phyloP scores from a whole-genome alignment of 371 early-diverging fungal species.

The Mortierella sp. region DNA sequence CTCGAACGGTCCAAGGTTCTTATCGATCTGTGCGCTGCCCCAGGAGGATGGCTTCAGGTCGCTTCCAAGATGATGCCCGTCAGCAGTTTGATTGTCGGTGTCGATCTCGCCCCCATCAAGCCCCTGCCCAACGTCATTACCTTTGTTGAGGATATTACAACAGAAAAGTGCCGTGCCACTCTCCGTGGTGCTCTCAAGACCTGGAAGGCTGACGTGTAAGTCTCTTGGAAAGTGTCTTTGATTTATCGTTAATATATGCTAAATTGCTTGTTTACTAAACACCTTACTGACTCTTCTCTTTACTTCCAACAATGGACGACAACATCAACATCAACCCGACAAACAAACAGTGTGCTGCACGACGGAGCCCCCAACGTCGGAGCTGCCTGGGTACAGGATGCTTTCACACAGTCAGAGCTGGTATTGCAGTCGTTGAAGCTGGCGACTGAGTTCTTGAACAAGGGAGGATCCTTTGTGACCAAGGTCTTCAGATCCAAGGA shows the following conservation, averaged over 20 bases:
- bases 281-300: background rate
- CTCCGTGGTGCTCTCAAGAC: conserved; percentile 93
- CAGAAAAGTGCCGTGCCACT: conserved; percentile 91
- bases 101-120: conserved; percentile 99
- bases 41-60: conserved; percentile 99
- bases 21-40: conserved; percentile 99
- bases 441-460: conserved; percentile 95
- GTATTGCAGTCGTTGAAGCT: conserved; percentile 96
- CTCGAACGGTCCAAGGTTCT: conserved; percentile 91
- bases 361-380: conserved; percentile 99
- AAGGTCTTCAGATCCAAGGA: conserved; percentile 99
- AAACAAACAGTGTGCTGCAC: conserved; percentile 87
- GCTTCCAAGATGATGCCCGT: conserved; percentile 98
- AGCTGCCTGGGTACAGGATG: conserved; percentile 98
- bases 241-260: background rate
- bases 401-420: conserved; percentile 98
- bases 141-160: conserved; percentile 98
- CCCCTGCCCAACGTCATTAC: conserved; percentile 98
- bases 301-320: background rate
- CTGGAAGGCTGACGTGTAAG: conserved; percentile 99
- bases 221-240: conserved; percentile 11
- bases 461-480: conserved; percentile 98
- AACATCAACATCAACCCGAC: background rate
- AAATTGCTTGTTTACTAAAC: background rate
- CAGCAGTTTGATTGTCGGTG: conserved; percentile 93